These are phyloP conservation scores for Rhizophagus sp. DNA, from an alignment of 192 early-diverging fungal genomes.

Conservation along the genomic window DNA sequence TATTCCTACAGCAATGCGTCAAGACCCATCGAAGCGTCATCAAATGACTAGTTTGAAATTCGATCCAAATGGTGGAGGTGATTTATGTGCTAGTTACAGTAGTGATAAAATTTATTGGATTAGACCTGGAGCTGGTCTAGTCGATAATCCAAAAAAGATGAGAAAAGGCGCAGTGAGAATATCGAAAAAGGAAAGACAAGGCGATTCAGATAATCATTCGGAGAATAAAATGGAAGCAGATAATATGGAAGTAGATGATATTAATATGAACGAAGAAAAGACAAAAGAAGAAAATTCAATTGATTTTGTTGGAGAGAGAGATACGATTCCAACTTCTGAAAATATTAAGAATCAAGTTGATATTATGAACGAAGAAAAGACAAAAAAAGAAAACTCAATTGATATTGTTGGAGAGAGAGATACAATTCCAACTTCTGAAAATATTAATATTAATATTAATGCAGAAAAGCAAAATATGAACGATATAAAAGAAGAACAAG, in stretches of 20 bases:
- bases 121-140: conserved; percentile 28
- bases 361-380: no score
- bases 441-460: conserved; percentile 14
- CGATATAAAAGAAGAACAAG: conserved; percentile 27
- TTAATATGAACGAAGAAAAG: no score
- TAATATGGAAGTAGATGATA: no score
- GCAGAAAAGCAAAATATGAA: conserved; percentile 9
- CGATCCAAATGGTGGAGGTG: conserved; percentile 43
- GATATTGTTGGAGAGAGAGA: not conserved
- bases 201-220: not conserved
- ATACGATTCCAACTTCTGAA: no score
- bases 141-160: not conserved
- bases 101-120: conserved; percentile 39
- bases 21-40: conserved; percentile 15
- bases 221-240: not conserved
- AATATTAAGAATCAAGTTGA: not conserved
- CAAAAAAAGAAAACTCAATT: not conserved
- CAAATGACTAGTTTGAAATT: conserved; percentile 44
- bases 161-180: conserved; percentile 9
- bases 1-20: conserved; percentile 34
- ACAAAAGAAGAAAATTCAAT: not conserved
- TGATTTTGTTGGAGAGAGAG: not conserved
- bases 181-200: not conserved
- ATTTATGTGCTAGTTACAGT: conserved; percentile 46
- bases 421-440: no score